Base-by-base conservation (phyloP, 345 rosid genomes). In the Leavenworthia alabamica region DNA sequence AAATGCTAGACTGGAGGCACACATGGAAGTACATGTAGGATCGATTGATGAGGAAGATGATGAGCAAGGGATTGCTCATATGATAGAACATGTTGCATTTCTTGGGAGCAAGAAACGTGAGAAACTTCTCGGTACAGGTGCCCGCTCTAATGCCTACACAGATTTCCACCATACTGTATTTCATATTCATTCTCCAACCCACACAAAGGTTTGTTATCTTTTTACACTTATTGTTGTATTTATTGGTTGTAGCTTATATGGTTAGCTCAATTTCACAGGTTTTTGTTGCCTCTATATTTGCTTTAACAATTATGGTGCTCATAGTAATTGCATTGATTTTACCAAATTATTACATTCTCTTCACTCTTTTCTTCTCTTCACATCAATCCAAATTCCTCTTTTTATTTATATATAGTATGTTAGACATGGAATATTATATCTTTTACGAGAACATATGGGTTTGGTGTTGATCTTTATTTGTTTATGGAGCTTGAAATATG, bases 21-120 rank as follows among this genome's bases (percentile, higher is more conserved):
- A 93, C 73, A 89, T 90, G 95, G 99, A 93, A 83, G 94, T 93
- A 71, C 99, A 93, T 77, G 97, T 66, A 33, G 99, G 99, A 60
- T 89, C 99, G 6, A 84, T 93, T 64, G 99, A 93, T 16, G 99
- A 93, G 81, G 97, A 88, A 83, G 90, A 86, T 58, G 99, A 93
- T 75, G 97, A 93, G 75, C 99, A 93, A 78, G 99, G 99, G 74
- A 93, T 93, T 51, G 99, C 99, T 15, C 99, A 93, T 84, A 93
- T 93, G 99, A 93, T 93, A 63, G 99, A 93, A 71, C 99, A 93
- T 67, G 96, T 93, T 22, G 96, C 99, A 60, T 90, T 93, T 60
- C 91, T 89, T 60, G 99, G 99, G 79, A 93, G 99, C 70, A 93
- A 90, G 83, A 89, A 93, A 66, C 96, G 99, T 24, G 99, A 93